phyloP scores from a whole-genome alignment of 225 moss, liverwort and hornwort genomes.

The Sphagnum contortum region DNA sequence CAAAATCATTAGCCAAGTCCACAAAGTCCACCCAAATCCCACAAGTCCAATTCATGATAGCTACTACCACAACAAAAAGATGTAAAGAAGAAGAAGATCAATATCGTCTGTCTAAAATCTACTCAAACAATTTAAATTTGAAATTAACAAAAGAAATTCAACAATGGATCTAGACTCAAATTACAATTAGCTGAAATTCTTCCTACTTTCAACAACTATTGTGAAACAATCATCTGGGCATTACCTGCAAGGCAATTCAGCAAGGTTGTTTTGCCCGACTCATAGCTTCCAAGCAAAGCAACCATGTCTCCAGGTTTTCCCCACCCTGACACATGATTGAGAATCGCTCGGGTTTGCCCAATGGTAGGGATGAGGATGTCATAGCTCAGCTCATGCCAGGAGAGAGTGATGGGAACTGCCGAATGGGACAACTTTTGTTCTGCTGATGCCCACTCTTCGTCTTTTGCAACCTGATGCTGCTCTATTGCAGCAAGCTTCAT shows the following conservation, averaged over 20 bases:
- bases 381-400: conserved; percentile 95
- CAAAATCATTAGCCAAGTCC: too few relatives aligned
- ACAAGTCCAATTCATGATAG: too few relatives aligned
- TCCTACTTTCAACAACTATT: too few relatives aligned
- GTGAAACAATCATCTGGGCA: too few relatives aligned
- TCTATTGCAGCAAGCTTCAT: conserved; percentile 21
- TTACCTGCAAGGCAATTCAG: conserved; percentile 88
- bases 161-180: too few relatives aligned
- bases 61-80: too few relatives aligned
- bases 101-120: too few relatives aligned
- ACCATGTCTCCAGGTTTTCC: conserved; percentile 90
- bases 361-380: conserved; percentile 57
- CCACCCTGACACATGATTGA: conserved; percentile 81
- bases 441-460: conserved; percentile 42
- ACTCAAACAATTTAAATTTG: too few relatives aligned
- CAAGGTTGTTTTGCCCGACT: conserved; percentile 66
- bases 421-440: conserved; percentile 37
- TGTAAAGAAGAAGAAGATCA: too few relatives aligned
- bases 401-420: conserved; percentile 63
- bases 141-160: too few relatives aligned
- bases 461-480: conserved; percentile 16
- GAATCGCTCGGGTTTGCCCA: conserved; percentile 38
- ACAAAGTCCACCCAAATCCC: background rate
- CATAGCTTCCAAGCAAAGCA: conserved; percentile 57
- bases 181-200: background rate